Conservation (phyloP, 1,139 yeast species). For the Suhomyces yuchorum region DNA sequence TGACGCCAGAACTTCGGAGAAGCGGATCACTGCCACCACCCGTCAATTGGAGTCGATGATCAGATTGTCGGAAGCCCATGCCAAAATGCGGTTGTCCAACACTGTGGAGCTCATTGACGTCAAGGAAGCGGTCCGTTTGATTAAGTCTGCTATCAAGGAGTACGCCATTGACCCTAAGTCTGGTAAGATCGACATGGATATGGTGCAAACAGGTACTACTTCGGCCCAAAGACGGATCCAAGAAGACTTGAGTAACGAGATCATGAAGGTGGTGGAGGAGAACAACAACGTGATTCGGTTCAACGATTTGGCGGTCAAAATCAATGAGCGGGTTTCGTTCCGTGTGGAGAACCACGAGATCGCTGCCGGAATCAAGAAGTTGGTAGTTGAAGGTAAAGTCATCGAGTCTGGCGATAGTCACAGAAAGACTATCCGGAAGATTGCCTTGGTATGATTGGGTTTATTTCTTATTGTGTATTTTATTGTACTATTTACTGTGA, state of each 20-base stretch:
- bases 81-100: constrained; percentile 84
- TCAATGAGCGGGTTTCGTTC: constrained; percentile 70
- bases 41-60: constrained; percentile 92
- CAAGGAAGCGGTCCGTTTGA: constrained; percentile 89
- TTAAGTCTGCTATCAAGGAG: constrained; percentile 91
- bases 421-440: constrained; percentile 63
- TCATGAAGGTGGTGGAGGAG: constrained; percentile 50
- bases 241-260: constrained; percentile 69
- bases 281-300: constrained; percentile 53
- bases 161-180: constrained; percentile 98
- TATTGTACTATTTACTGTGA: not conserved
- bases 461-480: not conserved
- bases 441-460: constrained; percentile 26
- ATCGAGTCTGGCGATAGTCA: constrained; percentile 74
- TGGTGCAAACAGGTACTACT: constrained; percentile 95
- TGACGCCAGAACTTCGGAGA: constrained; percentile 81
- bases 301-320: constrained; percentile 58
- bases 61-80: constrained; percentile 93
- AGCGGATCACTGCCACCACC: constrained; percentile 95
- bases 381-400: constrained; percentile 76
- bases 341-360: constrained; percentile 74
- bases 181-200: constrained; percentile 95
- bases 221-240: constrained; percentile 80
- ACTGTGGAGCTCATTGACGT: constrained; percentile 80
- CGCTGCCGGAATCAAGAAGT: constrained; percentile 64